Evolutionary conservation across 768 basidiomycete species (phyloP).

Genomic region (Lactarius vividus): DNA sequence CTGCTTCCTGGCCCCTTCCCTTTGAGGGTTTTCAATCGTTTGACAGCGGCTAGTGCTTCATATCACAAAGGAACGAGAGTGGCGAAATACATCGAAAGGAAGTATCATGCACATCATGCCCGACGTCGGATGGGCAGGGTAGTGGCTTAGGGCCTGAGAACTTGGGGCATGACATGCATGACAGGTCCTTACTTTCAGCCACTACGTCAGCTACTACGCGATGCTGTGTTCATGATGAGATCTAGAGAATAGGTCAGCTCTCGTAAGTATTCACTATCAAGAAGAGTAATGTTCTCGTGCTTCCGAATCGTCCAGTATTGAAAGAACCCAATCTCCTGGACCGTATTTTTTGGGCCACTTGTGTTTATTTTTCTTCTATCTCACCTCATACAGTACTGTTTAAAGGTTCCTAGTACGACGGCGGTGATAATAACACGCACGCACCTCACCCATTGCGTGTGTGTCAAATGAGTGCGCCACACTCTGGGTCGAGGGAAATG

Average conservation of each 20-base stretch:
- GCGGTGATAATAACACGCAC: neutral
- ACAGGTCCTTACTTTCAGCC: neutral
- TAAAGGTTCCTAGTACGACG: neutral
- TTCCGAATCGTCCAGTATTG: neutral
- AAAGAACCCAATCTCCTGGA: no score
- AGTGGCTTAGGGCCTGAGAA: neutral
- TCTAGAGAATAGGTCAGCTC: neutral
- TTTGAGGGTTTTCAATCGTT: neutral
- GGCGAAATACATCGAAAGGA: neutral
- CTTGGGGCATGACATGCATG: neutral
- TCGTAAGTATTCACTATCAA: neutral
- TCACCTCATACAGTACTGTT: neutral
- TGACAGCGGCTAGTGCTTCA: slow-evolving; percentile 1
- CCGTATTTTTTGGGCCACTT: neutral
- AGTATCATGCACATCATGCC: neutral
- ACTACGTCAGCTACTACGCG: neutral
- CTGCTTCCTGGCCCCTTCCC: neutral
- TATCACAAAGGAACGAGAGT: neutral
- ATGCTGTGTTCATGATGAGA: neutral
- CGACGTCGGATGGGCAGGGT: neutral
- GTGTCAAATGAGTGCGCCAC: neutral
- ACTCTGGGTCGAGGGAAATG: neutral
- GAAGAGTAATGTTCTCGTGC: neutral
- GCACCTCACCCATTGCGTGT: neutral
- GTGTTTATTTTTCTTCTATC: neutral